Evolutionary conservation across 1,284 basidiomycete species (phyloP).

Genomic region (Papiliotrema nemorosa): DNA sequence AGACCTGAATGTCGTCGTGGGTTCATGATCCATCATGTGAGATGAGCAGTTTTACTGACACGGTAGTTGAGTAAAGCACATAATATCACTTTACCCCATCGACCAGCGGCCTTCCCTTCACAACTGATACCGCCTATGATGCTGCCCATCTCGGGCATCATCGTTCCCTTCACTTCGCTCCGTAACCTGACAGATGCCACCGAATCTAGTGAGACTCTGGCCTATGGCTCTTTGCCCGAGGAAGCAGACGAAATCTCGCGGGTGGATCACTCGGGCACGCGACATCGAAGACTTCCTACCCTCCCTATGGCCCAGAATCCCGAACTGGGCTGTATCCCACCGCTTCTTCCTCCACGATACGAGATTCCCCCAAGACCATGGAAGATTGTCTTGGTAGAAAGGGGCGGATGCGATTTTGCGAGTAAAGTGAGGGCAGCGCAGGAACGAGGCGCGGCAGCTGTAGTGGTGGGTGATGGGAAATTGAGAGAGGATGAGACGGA

Average conservation of each 20-base stretch:
- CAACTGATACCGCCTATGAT: slow-evolving; percentile 18
- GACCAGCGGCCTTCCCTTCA: slow-evolving; percentile 46
- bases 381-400: slow-evolving; percentile 74
- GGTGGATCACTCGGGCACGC: background rate
- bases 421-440: slow-evolving; percentile 81
- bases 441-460: slow-evolving; percentile 72
- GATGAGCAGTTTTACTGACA: too few species aligned
- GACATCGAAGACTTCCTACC: too few species aligned
- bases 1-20: slow-evolving; percentile 28
- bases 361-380: slow-evolving; percentile 11
- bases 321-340: slow-evolving; percentile 26
- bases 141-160: slow-evolving; percentile 35
- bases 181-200: background rate
- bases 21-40: slow-evolving; percentile 12
- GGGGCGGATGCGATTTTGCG: slow-evolving; percentile 81
- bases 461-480: slow-evolving; percentile 74
- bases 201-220: background rate
- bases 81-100: slow-evolving; percentile 45
- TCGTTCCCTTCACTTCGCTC: slow-evolving; percentile 13
- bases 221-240: background rate
- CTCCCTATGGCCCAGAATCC: slow-evolving; percentile 1
- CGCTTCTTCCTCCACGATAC: slow-evolving; percentile 22
- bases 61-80: background rate
- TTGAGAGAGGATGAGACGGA: slow-evolving; percentile 39
- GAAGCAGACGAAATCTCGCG: background rate